These are phyloP conservation scores for Anthoceros angustus DNA, from an alignment of 225 moss, liverwort and hornwort genomes.

Conservation along the genomic window DNA sequence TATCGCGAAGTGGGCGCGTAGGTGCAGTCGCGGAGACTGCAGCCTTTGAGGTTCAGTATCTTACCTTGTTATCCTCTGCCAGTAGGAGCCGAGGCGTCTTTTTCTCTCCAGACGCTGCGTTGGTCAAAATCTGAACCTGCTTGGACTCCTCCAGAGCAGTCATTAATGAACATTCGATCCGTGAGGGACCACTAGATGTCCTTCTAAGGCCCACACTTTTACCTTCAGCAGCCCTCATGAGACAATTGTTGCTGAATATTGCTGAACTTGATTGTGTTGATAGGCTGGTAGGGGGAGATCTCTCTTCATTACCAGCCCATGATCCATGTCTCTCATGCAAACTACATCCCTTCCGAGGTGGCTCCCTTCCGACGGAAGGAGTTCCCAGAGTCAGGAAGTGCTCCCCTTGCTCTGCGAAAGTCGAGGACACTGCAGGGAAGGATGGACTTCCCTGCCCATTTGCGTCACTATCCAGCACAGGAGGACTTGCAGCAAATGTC, in stretches of 20 bases:
- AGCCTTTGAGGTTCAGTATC: background rate
- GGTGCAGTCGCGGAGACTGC: no score
- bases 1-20: background rate
- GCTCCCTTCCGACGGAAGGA: background rate
- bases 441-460: no score
- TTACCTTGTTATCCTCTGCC: slow-evolving; percentile 46
- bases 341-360: background rate
- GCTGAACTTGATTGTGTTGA: background rate
- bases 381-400: background rate
- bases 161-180: slow-evolving; percentile 33
- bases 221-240: background rate
- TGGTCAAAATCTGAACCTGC: slow-evolving; percentile 4
- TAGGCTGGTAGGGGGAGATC: background rate
- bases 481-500: background rate
- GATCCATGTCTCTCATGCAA: background rate
- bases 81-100: slow-evolving; percentile 26
- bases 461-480: background rate
- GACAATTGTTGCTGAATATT: background rate
- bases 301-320: background rate
- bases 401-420: background rate
- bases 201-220: slow-evolving; percentile 25
- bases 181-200: slow-evolving; percentile 36
- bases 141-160: slow-evolving; percentile 25
- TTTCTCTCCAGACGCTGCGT: slow-evolving; percentile 16
- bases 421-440: no score